phyloP scores from a whole-genome alignment of 495 filamentous ascomycete species.

The Penicillium canariense region DNA sequence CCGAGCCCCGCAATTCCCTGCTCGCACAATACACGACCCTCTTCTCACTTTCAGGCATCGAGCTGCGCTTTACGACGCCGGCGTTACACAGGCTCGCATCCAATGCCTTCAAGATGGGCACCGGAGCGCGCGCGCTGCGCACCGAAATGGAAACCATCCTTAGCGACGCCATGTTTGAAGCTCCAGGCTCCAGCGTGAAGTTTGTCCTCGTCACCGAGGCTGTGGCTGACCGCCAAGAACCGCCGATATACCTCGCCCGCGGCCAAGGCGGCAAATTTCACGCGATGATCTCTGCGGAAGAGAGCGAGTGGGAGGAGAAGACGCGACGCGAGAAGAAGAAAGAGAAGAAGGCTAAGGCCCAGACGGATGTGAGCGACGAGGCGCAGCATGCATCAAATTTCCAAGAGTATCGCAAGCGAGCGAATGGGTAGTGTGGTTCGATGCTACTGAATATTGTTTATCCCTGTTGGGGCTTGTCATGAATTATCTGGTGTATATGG shows the following conservation, averaged over 20 bases:
- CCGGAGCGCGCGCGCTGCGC: constrained; percentile 81
- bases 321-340: constrained; percentile 31
- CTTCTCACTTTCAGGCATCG: constrained; percentile 78
- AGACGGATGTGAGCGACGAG: constrained; percentile 22
- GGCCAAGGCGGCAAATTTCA: constrained; percentile 61
- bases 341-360: constrained; percentile 27
- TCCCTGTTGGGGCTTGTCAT: neutral
- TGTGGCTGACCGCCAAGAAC: constrained; percentile 62
- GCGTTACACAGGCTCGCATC: constrained; percentile 78
- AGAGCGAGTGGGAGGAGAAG: constrained; percentile 60
- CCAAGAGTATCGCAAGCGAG: constrained; percentile 52
- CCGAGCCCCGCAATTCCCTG: constrained; percentile 84
- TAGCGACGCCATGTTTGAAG: constrained; percentile 87
- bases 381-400: constrained; percentile 41
- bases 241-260: constrained; percentile 59
- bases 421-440: constrained; percentile 22
- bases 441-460: neutral
- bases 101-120: constrained; percentile 70
- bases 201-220: constrained; percentile 74
- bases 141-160: constrained; percentile 88
- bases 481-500: constrained; percentile 2
- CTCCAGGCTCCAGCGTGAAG: constrained; percentile 67
- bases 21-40: constrained; percentile 81
- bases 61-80: constrained; percentile 76
- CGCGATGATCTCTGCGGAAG: constrained; percentile 57